Evolutionary conservation across 2,329 filamentous ascomycete genomes (phyloP).

Genomic region (Bisporella sp.): DNA sequence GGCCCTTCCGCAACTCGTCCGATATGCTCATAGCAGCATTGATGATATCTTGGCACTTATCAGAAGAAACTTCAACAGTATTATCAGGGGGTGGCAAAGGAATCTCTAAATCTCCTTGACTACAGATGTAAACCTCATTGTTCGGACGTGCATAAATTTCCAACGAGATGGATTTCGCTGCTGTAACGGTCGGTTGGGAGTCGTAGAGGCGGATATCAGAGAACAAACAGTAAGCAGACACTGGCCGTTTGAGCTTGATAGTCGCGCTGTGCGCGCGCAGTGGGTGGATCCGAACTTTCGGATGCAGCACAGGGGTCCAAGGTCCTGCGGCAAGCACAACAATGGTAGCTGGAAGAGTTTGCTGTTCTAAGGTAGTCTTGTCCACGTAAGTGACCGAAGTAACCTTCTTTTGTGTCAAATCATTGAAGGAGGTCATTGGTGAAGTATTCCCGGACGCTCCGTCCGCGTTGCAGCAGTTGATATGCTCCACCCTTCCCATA

Average conservation of each 20-base stretch:
- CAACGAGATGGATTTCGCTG: conserved; percentile 59
- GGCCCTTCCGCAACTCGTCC: conserved; percentile 55
- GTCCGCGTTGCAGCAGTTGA: conserved; percentile 20
- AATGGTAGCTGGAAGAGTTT: conserved; percentile 41
- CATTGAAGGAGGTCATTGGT: conserved; percentile 41
- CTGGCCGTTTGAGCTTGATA: conserved; percentile 44
- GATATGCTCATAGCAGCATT: conserved; percentile 65
- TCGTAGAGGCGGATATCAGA: conserved; percentile 63
- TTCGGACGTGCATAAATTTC: conserved; percentile 91
- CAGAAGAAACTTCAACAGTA: conserved; percentile 65
- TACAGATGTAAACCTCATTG: no score
- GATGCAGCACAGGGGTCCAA: conserved; percentile 53
- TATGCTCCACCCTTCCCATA: conserved; percentile 9
- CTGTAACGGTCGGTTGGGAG: conserved; percentile 44
- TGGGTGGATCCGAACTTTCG: conserved; percentile 46
- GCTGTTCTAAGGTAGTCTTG: conserved; percentile 36
- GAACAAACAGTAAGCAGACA: conserved; percentile 71
- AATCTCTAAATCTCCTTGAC: no score
- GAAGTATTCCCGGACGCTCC: conserved; percentile 36
- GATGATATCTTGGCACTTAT: conserved; percentile 74
- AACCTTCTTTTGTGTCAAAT: conserved; percentile 36
- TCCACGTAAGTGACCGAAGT: conserved; percentile 46
- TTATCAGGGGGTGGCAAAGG: no score
- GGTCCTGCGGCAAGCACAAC: conserved; percentile 36
- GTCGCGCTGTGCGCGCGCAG: conserved; percentile 58